Evolutionary conservation across 352 stramenopile species (phyloP).

Genomic region (Pythium phragmiticola): DNA sequence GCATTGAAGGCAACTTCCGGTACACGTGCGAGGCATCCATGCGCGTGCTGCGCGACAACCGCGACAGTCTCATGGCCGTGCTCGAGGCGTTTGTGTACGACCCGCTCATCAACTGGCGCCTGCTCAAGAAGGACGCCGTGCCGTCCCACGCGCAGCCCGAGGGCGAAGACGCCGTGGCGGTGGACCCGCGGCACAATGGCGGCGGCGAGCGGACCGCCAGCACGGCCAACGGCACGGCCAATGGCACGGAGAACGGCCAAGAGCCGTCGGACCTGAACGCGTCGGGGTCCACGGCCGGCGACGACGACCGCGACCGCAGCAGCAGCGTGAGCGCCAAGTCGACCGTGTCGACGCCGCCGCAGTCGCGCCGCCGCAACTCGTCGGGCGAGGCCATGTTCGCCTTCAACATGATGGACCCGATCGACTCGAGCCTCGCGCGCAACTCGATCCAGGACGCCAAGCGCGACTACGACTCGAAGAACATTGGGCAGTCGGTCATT

Average conservation of each 20-base stretch:
- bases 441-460: slow-evolving; percentile 67
- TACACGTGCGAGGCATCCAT: slow-evolving; percentile 98
- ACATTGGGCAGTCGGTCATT: slow-evolving; percentile 55
- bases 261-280: slow-evolving; percentile 27
- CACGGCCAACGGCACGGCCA: slow-evolving; percentile 6
- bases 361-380: slow-evolving; percentile 49
- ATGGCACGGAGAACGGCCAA: not conserved
- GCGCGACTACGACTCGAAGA: slow-evolving; percentile 54
- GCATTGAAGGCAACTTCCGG: slow-evolving; percentile 99
- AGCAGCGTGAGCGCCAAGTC: slow-evolving; percentile 65
- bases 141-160: slow-evolving; percentile 73
- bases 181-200: slow-evolving; percentile 20
- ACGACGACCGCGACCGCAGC: slow-evolving; percentile 37
- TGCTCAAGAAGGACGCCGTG: slow-evolving; percentile 88
- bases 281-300: not conserved
- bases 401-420: slow-evolving; percentile 65
- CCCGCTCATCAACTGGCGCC: slow-evolving; percentile 98
- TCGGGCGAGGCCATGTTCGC: slow-evolving; percentile 67
- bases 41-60: slow-evolving; percentile 97
- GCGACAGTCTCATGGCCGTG: slow-evolving; percentile 99
- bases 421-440: slow-evolving; percentile 51
- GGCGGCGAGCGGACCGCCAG: slow-evolving; percentile 9
- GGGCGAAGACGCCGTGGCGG: slow-evolving; percentile 50
- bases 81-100: slow-evolving; percentile 99
- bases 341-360: slow-evolving; percentile 45